Evolutionary conservation across 305 asterid genomes (phyloP), one percentile per base, ranked within the genome.

Genomic region (Fraxinus floribunda): DNA sequence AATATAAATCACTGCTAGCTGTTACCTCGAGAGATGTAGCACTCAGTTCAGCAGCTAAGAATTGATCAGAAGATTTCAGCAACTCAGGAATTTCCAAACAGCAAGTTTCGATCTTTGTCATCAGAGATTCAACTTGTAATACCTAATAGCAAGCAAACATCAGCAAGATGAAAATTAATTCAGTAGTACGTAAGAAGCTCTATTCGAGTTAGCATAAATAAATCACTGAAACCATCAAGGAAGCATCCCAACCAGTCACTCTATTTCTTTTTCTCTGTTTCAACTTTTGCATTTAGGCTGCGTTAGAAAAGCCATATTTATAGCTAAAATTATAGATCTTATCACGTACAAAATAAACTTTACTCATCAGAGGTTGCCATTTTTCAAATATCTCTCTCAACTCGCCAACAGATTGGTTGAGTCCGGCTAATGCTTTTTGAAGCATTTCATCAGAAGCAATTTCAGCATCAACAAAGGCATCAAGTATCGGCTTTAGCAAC

Each of bases 291-390:
- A 32, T 80, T 74, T 66, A 18, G 72, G 24, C 13, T 35, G 41
- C 77, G 76, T 16, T 80, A 38, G 78, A 81, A 81, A 80, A 73
- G 77, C 38, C 83, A 64, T 75, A 82, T 75, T 81, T 55, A 76
- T 81, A 81, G 78, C 22, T 73, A 16, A 77, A 77, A 10, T 49
- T 46, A 57, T 15, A 26, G 11, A 46, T 49, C 41, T 24, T 64
- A 68, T 76, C 82, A 92, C 98, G 1, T 92, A 94, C 98, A 87
- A 92, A 91, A 90, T 91, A 92, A 78, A 92, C 80, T 92, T 92
- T 94, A 88, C 97, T 94, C 97, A 89, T 93, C 85, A 94, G 85
- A 38, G 91, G 92, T 60, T 91, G 92, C 95, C 96, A 91, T 84
- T 78, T 89, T 75, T 90, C 95, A 79, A 91, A 91, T 75, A 90